Evolutionary conservation across 371 early-diverging fungal genomes (phyloP), one percentile per base, ranked within the genome.

Genomic region (Mucor circinelloides): DNA sequence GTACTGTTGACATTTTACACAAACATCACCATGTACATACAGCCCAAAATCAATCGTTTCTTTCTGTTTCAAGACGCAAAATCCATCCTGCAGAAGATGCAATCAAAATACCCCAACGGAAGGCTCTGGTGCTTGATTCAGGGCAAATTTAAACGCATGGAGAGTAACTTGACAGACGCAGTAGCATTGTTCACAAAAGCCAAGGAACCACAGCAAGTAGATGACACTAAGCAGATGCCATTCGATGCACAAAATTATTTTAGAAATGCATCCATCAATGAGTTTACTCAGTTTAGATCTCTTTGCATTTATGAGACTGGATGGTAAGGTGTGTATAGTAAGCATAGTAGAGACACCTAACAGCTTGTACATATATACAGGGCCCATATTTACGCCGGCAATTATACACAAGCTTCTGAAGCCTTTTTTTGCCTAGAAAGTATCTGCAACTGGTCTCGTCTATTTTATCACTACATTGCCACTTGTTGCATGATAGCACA

Each of bases 401-500:
- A 75, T 23, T 75, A 73, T 56, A 58, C 42, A 1, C 64, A 73
- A 31, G 79, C 79, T 21, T 52, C 69, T 13, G 79, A 78, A 40
- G 52, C 71, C 0, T 78, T 78, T 32, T 78, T 78, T 38, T 69
- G 71, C 9, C 38, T 78, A 27, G 79, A 75, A 30, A 73, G 71
- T 27, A 66, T 73, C 57, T 64, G 71, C 31, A 73, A 67, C 28
- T 70, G 73, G 65, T 78, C 79, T 6, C 68, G 70, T 5, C 25
- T 74, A 34, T 78, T 75, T 42, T 78, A 78, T 32, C 79, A 78
- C 27, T 78, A 71, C 38, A 52, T 78, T 27, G 60, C 79, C 5
- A 75, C 76, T 2, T 75, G 79, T 30, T 78, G 79, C 44, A 75
- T 78, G 73, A 55, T 78, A 6, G 70, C 76, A 1, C 62, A 70